Evolutionary conservation across 179 eudicot genomes (phyloP), one percentile per base, ranked within the genome.

Genomic region (Corrigiola litoralis): DNA sequence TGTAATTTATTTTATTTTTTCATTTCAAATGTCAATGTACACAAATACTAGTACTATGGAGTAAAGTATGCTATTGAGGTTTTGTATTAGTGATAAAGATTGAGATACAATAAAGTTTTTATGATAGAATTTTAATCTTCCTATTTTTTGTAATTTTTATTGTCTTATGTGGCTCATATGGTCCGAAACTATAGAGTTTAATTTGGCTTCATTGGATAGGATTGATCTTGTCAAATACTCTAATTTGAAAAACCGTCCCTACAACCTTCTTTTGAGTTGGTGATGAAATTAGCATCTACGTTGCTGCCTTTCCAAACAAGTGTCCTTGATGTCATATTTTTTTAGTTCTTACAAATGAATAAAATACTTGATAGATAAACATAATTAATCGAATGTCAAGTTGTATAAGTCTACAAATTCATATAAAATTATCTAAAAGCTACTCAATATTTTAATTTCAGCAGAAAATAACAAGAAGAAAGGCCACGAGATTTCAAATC

Each of bases 401-500:
- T 51, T 50, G 58, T 51, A 65, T 37, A 25, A 63, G 23, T 5
- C 34, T 63, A 63, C 67, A 9, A 11, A 31, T 24, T 28, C 34
- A 24, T 5, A 47, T 18, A 32, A 31, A 18, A 1, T 18, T 66
- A 33, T 14, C 24, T 0, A 42, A 55, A 66, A 66, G 70, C 58
- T 68, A 58, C 20, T 47, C 13, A 68, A 36, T 58, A 58, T 58
- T 68, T 21, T 25, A 58, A n/a, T 33, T 33, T 5, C 27, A 36
- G 17, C 65, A 36, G 24, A 69, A 59, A 69, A 49, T 59, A 18
- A 59, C 66, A 69, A 69, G 40, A 33, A 27, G 51, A 69, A 69
- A 59, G 32, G 27, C 32, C 65, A n/a, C 66, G 29, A 28, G 49
- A 48, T 48, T 38, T 62, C 42, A 17, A 28, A 62, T 21, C 14